Evolutionary conservation across 1,139 yeast genomes (phyloP), one percentile per base, ranked within the genome.

Genomic region (Pichia sp.): DNA sequence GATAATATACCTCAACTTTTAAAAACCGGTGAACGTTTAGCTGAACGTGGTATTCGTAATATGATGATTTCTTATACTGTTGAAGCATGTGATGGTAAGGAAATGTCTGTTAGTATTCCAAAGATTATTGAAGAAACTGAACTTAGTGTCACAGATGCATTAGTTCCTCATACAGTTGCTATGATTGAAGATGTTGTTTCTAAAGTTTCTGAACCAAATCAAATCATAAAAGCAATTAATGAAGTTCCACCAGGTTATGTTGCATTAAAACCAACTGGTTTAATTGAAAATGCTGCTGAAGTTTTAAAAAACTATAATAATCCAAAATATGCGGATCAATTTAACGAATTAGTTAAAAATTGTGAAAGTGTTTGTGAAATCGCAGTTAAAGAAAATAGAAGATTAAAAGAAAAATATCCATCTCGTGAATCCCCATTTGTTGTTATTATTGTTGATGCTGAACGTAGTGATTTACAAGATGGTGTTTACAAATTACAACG

Each of bases 61-160:
- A 86, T 88, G 94, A 88, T 91, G 95, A 70, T 89, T 31, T 81
- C 93, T 4, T 78, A 88, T 62, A 87, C 96, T 16, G 88, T 88
- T 42, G 98, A 91, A 64, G 95, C 93, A 42, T 81, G 96, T 45
- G 87, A 86, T 52, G 95, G 95, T 26, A 72, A 70, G 47, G 63
- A 63, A 15, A 69, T 70, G 49, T 72, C 76, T 50, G 72, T 84
- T 46, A 79, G 76, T 59, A 80, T 87, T 35, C 65, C 75, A 36
- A 72, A 69, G 52, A 80, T 83, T 45, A 81, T 86, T 29, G 64
- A 69, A 20, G 80, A 80, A 58, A 81, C 93, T 22, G 71, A 76
- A 45, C 68, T 69, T 38, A 84, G 95, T 10, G 74, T 89, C 38
- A 74, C 72, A 40, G 74, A 79, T 34, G 78, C 86, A 37, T 69